Evolutionary conservation across 768 basidiomycete species (phyloP).

Genomic region (Tulasnella calospora): DNA sequence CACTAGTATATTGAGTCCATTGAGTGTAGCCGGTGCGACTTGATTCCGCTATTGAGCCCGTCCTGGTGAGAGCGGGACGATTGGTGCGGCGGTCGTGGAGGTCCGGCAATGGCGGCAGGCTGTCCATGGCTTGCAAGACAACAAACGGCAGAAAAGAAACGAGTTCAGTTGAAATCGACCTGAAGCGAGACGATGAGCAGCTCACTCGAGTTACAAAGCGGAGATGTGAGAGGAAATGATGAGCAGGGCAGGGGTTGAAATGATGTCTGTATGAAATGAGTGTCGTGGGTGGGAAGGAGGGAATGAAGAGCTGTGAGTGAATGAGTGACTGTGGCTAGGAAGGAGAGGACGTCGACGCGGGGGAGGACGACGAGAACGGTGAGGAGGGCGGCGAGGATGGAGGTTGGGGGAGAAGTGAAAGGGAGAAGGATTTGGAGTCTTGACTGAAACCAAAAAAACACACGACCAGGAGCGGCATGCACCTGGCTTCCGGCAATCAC

Average conservation of each 20-base stretch:
- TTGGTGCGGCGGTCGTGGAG: slow-evolving; percentile 1
- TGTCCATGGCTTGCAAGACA: not conserved
- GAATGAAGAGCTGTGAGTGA: not conserved
- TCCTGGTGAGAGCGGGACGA: not conserved
- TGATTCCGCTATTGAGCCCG: not conserved
- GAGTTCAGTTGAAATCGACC: not conserved
- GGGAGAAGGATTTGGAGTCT: not conserved
- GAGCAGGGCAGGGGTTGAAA: not conserved
- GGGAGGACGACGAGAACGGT: not conserved
- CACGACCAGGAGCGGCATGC: not conserved
- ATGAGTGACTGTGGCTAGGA: not conserved
- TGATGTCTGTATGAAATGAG: slow-evolving; percentile 10
- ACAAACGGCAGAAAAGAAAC: not conserved
- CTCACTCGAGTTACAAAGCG: not conserved
- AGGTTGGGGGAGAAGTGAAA: not conserved
- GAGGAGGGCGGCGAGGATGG: not conserved
- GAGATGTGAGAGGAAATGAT: not conserved
- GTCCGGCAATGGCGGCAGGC: not conserved
- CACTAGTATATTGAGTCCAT: slow-evolving; percentile 1
- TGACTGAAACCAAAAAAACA: not conserved
- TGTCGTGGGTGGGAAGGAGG: slow-evolving; percentile 5
- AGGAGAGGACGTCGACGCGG: not conserved
- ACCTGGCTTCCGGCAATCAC: not conserved
- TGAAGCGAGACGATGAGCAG: not conserved
- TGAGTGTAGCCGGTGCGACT: not conserved